Evolutionary conservation across 177 flowering plant species (phyloP).

Genomic region (Vitis hybrid): DNA sequence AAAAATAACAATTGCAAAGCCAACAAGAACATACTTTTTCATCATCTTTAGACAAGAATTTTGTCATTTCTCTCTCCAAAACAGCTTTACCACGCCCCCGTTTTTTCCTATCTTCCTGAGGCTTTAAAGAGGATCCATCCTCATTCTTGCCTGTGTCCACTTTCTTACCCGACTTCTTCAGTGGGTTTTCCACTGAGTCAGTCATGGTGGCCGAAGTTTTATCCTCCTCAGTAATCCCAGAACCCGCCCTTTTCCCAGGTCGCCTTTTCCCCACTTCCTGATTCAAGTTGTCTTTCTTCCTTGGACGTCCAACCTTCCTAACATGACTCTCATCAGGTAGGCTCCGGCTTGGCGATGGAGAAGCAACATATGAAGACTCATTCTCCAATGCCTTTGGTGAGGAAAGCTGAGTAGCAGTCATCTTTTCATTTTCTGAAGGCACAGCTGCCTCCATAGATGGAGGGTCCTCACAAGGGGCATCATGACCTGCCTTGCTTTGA

Average conservation of each 20-base stretch:
- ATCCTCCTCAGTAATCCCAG: conserved; percentile 21
- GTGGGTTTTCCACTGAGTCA: conserved; percentile 32
- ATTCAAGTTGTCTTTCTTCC: conserved; percentile 20
- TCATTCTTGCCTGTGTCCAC: conserved; percentile 24
- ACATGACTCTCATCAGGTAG: conserved; percentile 27
- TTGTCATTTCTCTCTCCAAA: conserved; percentile 27
- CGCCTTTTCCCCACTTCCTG: conserved; percentile 18
- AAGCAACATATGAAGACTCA: conserved; percentile 28
- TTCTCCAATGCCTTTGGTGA: conserved; percentile 27
- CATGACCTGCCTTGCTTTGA: conserved; percentile 19
- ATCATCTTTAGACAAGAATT: conserved; percentile 27
- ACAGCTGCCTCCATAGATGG: conserved; percentile 23
- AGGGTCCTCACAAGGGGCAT: conserved; percentile 25
- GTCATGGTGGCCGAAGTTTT: conserved; percentile 14
- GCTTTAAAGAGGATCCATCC: conserved; percentile 31
- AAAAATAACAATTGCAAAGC: not conserved
- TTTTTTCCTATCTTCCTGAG: conserved; percentile 30
- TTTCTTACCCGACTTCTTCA: conserved; percentile 36
- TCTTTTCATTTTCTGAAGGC: conserved; percentile 33
- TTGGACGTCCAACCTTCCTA: conserved; percentile 30
- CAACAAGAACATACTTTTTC: conserved; percentile 31
- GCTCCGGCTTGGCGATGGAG: conserved; percentile 27
- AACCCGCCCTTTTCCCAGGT: conserved; percentile 22
- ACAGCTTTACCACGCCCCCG: conserved; percentile 27
- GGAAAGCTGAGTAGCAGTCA: conserved; percentile 16